phyloP scores from a whole-genome alignment of 2,329 filamentous ascomycete genomes.

The Diaporthe australafricana region DNA sequence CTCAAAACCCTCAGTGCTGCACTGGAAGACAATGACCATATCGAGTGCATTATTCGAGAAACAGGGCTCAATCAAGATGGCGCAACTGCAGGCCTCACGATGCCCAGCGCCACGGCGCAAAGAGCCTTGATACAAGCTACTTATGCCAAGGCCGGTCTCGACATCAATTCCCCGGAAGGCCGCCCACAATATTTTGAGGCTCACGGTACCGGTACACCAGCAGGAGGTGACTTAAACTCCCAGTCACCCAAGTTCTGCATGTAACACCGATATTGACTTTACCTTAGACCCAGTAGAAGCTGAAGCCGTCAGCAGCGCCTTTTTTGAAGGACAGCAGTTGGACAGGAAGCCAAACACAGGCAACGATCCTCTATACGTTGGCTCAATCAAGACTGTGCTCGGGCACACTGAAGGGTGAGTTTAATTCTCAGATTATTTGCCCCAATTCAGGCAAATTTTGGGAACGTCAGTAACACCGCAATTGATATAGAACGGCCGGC shows the following conservation, averaged over 20 bases:
- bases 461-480: not conserved
- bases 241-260: too few species aligned
- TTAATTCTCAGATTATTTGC: not conserved
- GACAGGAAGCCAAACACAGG: not conserved
- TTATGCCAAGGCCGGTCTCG: constrained; percentile 52
- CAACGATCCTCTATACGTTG: constrained; percentile 41
- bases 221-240: not conserved
- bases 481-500: constrained; percentile 52
- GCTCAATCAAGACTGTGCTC: constrained; percentile 49
- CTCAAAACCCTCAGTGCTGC: constrained; percentile 42
- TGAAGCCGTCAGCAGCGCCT: constrained; percentile 46
- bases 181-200: constrained; percentile 52
- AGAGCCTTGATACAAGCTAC: constrained; percentile 51
- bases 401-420: constrained; percentile 54
- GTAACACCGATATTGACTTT: not conserved
- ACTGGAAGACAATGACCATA: constrained; percentile 40
- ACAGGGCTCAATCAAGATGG: constrained; percentile 60
- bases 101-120: constrained; percentile 57
- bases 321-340: constrained; percentile 38
- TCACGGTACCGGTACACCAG: constrained; percentile 46
- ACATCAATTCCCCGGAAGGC: constrained; percentile 42
- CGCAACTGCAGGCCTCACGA: constrained; percentile 54
- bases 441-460: not conserved
- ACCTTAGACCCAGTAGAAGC: constrained; percentile 46
- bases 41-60: constrained; percentile 56